phyloP scores from a whole-genome alignment of 495 filamentous ascomycete genomes.

The Talaromyces stipitatus region DNA sequence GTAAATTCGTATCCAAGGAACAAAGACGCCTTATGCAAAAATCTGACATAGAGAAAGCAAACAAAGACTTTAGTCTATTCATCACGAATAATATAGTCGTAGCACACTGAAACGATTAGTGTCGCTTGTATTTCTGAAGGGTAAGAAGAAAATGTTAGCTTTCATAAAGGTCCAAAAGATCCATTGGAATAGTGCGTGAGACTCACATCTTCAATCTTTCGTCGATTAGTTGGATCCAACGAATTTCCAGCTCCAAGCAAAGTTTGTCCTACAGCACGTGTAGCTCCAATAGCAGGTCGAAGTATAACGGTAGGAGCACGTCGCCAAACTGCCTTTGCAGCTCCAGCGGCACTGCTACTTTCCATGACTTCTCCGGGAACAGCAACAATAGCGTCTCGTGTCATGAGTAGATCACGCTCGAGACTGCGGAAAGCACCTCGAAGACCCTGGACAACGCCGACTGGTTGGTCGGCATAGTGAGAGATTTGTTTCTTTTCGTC shows the following conservation, averaged over 20 bases:
- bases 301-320: slow-evolving; percentile 86
- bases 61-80: background rate
- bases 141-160: background rate
- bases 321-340: slow-evolving; percentile 69
- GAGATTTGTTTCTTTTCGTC: slow-evolving; percentile 71
- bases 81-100: background rate
- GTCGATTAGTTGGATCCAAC: slow-evolving; percentile 74
- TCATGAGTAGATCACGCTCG: slow-evolving; percentile 74
- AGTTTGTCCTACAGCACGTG: slow-evolving; percentile 82
- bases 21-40: background rate
- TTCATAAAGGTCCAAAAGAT: background rate
- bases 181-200: no score
- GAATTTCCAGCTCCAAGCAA: slow-evolving; percentile 90
- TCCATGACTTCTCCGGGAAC: slow-evolving; percentile 89
- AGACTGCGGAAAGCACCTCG: slow-evolving; percentile 73
- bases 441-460: slow-evolving; percentile 79
- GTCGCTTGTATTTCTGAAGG: background rate
- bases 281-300: slow-evolving; percentile 81
- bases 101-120: background rate
- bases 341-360: slow-evolving; percentile 72
- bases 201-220: slow-evolving; percentile 82
- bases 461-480: slow-evolving; percentile 86
- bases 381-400: slow-evolving; percentile 88
- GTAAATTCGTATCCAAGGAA: background rate
- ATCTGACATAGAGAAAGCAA: background rate